Percentiles rank a stretch among this genome's conserved stretches.
These are phyloP conservation scores for Stephania cephalantha DNA, from an alignment of 164 flowering plant species.

Conservation along the genomic window DNA sequence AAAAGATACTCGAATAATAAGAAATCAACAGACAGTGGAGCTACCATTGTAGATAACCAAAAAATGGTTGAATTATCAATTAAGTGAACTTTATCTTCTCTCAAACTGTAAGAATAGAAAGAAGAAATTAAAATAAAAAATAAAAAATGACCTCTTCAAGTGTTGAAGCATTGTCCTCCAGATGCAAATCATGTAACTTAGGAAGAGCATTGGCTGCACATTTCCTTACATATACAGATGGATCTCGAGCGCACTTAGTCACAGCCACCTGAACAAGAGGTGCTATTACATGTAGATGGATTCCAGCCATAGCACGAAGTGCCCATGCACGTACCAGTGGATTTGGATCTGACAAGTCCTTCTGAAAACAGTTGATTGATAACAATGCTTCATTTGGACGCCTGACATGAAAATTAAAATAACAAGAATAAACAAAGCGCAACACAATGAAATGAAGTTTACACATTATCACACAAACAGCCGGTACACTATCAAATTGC, in stretches of 20 bases:
- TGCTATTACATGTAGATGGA: constrained; percentile 82
- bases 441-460: neutral
- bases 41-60: neutral
- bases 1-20: neutral
- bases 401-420: constrained; percentile 34
- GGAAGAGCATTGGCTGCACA: constrained; percentile 99
- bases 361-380: constrained; percentile 94
- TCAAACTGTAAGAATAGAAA: neutral
- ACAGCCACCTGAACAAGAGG: constrained; percentile 85
- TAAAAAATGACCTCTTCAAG: constrained; percentile 70
- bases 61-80: neutral
- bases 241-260: constrained; percentile 85
- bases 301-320: constrained; percentile 98
- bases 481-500: neutral
- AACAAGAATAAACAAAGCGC: neutral
- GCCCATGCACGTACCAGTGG: constrained; percentile 99
- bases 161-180: constrained; percentile 59
- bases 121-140: neutral
- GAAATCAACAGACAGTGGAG: neutral
- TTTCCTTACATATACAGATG: constrained; percentile 91
- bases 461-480: neutral
- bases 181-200: constrained; percentile 77
- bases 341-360: constrained; percentile 88
- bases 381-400: constrained; percentile 97
- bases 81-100: neutral